These are phyloP conservation scores for Acanthochlamys bracteata DNA, from an alignment of 106 monocot genomes.

Conservation along the genomic window DNA sequence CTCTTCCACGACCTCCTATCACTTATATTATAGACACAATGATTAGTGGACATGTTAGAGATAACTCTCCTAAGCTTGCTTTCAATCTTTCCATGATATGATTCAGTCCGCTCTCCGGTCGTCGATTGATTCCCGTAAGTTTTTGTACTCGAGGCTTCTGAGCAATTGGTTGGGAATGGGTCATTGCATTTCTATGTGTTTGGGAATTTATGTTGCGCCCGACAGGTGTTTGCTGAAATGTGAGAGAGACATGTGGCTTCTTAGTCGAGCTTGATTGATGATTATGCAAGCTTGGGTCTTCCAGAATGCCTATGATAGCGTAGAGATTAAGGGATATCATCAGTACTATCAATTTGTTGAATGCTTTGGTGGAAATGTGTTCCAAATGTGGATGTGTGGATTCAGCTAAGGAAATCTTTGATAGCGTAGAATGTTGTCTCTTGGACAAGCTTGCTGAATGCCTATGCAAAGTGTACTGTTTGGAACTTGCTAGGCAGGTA, in stretches of 20 bases:
- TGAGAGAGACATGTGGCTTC: conserved; percentile 51
- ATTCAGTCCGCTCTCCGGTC: neutral
- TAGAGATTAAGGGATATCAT: no score
- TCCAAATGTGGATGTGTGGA: conserved; percentile 51
- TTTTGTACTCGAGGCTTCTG: conserved; percentile 46
- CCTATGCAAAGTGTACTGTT: conserved; percentile 35
- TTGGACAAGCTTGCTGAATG: conserved; percentile 61
- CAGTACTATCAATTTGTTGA: conserved; percentile 29
- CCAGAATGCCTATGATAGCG: no score
- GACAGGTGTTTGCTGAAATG: conserved; percentile 34
- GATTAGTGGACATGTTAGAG: conserved; percentile 38
- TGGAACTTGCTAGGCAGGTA: conserved; percentile 28
- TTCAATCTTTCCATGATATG: conserved; percentile 27
- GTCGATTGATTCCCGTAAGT: conserved; percentile 46
- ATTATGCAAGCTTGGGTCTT: conserved; percentile 18
- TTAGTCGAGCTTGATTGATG: conserved; percentile 76
- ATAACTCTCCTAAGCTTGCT: conserved; percentile 2
- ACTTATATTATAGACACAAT: conserved; percentile 54
- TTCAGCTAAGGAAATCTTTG: conserved; percentile 42
- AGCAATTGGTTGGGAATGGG: conserved; percentile 33
- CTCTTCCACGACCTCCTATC: conserved; percentile 30
- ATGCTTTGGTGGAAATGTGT: conserved; percentile 69
- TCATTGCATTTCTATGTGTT: conserved; percentile 40
- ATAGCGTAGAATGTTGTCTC: conserved; percentile 52
- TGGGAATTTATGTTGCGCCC: conserved; percentile 11